Evolutionary conservation across 176 grass and related monocot genomes (phyloP).

Genomic region (Stipa capillata): DNA sequence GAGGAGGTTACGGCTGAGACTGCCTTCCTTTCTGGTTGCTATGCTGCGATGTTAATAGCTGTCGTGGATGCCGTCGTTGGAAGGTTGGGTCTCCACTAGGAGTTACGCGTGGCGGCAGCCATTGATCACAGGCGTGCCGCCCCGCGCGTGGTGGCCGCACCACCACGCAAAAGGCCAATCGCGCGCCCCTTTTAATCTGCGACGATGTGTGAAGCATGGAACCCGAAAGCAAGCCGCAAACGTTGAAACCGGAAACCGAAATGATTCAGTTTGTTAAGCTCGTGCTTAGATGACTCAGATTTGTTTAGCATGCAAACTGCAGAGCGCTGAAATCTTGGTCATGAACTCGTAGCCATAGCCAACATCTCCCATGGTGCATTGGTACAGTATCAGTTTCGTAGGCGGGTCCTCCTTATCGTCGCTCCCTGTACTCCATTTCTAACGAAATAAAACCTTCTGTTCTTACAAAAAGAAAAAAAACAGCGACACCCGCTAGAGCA

Average conservation of each 20-base stretch:
- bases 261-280: not conserved
- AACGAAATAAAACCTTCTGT: no score
- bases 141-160: not conserved
- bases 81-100: not conserved
- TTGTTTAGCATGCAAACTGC: no score
- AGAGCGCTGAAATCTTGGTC: no score
- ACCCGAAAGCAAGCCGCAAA: not conserved
- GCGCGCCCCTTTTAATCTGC: no score
- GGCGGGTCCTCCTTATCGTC: no score
- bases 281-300: no score
- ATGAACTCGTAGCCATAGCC: no score
- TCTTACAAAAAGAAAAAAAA: no score
- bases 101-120: not conserved
- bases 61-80: not conserved
- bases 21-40: not conserved
- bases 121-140: not conserved
- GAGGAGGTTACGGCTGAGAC: not conserved
- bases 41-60: not conserved
- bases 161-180: not conserved
- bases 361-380: no score
- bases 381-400: no score
- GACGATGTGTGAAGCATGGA: not conserved
- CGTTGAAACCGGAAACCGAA: not conserved
- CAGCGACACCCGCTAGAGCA: no score
- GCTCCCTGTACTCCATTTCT: no score